Evolutionary conservation across 768 basidiomycete genomes (phyloP).

Genomic region (Royoungia palumana): DNA sequence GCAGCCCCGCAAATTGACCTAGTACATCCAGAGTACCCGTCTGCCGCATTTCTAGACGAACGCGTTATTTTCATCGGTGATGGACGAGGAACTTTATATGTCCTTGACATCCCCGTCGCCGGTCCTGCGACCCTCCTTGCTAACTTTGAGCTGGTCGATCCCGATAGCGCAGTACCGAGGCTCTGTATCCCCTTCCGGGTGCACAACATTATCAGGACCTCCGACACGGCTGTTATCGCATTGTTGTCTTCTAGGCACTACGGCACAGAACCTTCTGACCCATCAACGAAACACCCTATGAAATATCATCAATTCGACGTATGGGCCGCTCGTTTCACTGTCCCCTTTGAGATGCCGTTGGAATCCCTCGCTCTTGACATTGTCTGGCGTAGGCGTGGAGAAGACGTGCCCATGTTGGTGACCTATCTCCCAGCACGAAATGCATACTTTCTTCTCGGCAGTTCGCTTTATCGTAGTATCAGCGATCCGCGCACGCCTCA

Average conservation of each 20-base stretch:
- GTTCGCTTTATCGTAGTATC: slow-evolving; percentile 49
- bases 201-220: slow-evolving; percentile 33
- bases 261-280: slow-evolving; percentile 19
- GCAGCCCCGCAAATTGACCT: slow-evolving; percentile 37
- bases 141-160: slow-evolving; percentile 43
- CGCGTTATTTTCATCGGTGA: slow-evolving; percentile 58
- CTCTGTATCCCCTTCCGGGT: slow-evolving; percentile 38
- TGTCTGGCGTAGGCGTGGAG: slow-evolving; percentile 67
- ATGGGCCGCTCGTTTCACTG: slow-evolving; percentile 54
- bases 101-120: slow-evolving; percentile 43
- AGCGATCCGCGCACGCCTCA: slow-evolving; percentile 29
- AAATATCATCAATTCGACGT: slow-evolving; percentile 56
- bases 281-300: slow-evolving; percentile 17
- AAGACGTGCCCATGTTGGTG: slow-evolving; percentile 63
- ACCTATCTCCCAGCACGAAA: slow-evolving; percentile 44
- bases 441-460: slow-evolving; percentile 56
- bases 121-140: slow-evolving; percentile 48
- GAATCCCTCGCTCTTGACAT: slow-evolving; percentile 44
- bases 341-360: slow-evolving; percentile 36
- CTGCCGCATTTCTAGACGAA: slow-evolving; percentile 53
- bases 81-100: slow-evolving; percentile 65
- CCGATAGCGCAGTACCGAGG: slow-evolving; percentile 19
- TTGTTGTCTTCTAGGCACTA: slow-evolving; percentile 62
- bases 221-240: slow-evolving; percentile 40
- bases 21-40: slow-evolving; percentile 71